Evolutionary conservation across 2,329 filamentous ascomycete genomes (phyloP).

Genomic region (Ascochyta clinopodiicola): DNA sequence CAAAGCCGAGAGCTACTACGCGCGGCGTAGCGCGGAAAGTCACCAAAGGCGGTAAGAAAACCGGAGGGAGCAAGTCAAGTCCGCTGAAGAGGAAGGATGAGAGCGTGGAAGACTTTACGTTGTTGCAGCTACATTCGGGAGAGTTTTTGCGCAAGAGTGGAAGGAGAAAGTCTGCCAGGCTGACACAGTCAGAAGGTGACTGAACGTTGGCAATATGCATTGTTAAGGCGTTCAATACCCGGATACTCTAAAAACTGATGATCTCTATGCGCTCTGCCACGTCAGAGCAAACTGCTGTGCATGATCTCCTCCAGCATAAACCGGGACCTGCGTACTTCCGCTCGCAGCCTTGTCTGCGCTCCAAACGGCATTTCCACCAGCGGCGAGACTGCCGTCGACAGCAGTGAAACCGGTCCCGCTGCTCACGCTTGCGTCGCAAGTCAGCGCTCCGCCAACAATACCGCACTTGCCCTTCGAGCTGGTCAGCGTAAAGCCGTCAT

Average conservation of each 20-base stretch:
- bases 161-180: conserved; percentile 3
- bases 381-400: conserved; percentile 46
- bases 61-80: not conserved
- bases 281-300: conserved; percentile 43
- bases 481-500: conserved; percentile 40
- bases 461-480: conserved; percentile 57
- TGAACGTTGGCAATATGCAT: not conserved
- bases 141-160: not conserved
- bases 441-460: conserved; percentile 60
- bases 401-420: conserved; percentile 52
- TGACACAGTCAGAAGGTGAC: not conserved
- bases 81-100: not conserved
- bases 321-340: conserved; percentile 53
- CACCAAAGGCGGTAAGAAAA: not conserved
- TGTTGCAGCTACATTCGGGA: conserved; percentile 6
- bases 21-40: conserved; percentile 6
- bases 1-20: not conserved
- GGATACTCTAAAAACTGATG: not conserved
- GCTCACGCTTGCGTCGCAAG: conserved; percentile 60
- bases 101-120: conserved; percentile 3
- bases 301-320: conserved; percentile 50
- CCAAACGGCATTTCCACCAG: conserved; percentile 49
- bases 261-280: conserved; percentile 44
- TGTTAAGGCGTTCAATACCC: conserved; percentile 8
- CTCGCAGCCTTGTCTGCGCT: conserved; percentile 53